Percentiles rank a stretch among this genome's conserved stretches.
These are phyloP conservation scores for Leccinum subtestaceum DNA, from an alignment of 768 basidiomycete genomes.

Conservation along the genomic window DNA sequence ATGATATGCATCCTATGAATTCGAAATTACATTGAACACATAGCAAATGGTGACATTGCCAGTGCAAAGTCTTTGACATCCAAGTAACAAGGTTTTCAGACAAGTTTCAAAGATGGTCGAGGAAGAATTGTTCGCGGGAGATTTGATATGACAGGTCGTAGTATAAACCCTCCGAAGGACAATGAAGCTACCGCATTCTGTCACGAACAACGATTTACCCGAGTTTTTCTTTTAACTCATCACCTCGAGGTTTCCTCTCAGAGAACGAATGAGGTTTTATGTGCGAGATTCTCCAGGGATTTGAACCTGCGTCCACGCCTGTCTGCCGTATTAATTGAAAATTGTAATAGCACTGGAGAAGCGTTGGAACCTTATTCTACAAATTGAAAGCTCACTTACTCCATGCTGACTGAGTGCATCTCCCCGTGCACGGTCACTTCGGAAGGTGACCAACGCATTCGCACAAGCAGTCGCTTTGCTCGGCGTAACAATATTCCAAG, in stretches of 20 bases:
- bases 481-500: slow-evolving; percentile 21
- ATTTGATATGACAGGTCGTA: too few relatives aligned
- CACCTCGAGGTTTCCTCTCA: slow-evolving; percentile 27
- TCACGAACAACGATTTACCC: background rate
- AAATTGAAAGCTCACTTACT: slow-evolving; percentile 10
- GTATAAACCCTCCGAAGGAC: too few relatives aligned
- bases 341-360: slow-evolving; percentile 22
- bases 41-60: too few relatives aligned
- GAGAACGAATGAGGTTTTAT: slow-evolving; percentile 28
- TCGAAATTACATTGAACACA: too few relatives aligned
- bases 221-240: slow-evolving; percentile 12
- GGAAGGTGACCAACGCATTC: slow-evolving; percentile 22
- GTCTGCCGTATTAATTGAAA: slow-evolving; percentile 22
- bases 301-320: slow-evolving; percentile 10
- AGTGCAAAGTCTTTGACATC: too few relatives aligned
- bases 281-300: slow-evolving; percentile 27
- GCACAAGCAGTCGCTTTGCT: slow-evolving; percentile 23
- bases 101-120: too few relatives aligned
- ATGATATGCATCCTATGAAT: too few relatives aligned
- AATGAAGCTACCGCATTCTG: too few relatives aligned
- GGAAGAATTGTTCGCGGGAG: too few relatives aligned
- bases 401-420: slow-evolving; percentile 23
- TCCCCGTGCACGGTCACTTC: slow-evolving; percentile 25
- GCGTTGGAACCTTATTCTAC: background rate
- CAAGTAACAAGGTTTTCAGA: too few relatives aligned